Evolutionary conservation across 2,329 filamentous ascomycete genomes (phyloP).

Genomic region (Ophiostoma sp.): DNA sequence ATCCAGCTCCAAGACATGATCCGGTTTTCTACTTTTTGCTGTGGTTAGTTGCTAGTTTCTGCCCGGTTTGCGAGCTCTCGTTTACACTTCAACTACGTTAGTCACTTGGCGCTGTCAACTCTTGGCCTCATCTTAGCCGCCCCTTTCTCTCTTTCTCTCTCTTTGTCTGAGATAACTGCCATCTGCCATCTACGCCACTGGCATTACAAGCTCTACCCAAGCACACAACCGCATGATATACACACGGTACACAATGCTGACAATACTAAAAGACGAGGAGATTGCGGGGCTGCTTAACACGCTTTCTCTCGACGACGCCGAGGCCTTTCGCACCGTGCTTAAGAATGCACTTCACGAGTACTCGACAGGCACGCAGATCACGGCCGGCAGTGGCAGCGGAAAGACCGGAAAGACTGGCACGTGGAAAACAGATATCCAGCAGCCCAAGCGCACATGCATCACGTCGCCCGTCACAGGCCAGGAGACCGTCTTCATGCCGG

Average conservation of each 20-base stretch:
- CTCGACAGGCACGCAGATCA: constrained; percentile 49
- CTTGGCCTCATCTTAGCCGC: background rate
- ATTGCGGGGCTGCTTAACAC: constrained; percentile 51
- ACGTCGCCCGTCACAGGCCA: constrained; percentile 45
- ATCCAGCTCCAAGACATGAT: constrained; percentile 1
- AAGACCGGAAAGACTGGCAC: background rate
- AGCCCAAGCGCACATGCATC: constrained; percentile 50
- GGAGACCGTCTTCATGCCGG: constrained; percentile 34
- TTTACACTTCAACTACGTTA: background rate
- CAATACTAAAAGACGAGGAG: constrained; percentile 54
- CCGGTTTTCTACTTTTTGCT: background rate
- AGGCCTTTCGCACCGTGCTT: constrained; percentile 46
- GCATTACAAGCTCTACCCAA: background rate
- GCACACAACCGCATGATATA: background rate
- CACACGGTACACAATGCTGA: constrained; percentile 44
- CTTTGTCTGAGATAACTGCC: background rate
- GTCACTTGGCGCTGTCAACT: background rate
- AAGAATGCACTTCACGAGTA: constrained; percentile 55
- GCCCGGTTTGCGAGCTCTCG: background rate
- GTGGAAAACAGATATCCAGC: constrained; percentile 41
- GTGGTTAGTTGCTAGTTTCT: background rate
- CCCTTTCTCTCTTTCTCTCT: background rate
- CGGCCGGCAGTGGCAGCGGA: constrained; percentile 20
- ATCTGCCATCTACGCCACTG: background rate
- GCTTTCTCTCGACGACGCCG: constrained; percentile 49